Base-by-base conservation (phyloP, 495 filamentous ascomycete species). In the Penicillium samsonianum region DNA sequence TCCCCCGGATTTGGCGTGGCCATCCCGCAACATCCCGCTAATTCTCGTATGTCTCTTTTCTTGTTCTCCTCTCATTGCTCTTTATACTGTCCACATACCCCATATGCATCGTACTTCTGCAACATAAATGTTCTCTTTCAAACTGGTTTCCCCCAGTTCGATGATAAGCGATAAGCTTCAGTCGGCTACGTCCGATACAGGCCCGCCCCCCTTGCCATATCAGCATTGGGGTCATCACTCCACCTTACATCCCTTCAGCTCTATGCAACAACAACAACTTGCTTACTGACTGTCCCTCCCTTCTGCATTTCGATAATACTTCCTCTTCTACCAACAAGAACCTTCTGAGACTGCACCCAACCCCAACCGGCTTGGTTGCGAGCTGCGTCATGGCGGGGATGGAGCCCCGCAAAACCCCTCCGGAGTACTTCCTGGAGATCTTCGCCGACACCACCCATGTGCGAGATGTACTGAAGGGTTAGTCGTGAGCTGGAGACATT, bases 381-480 rank as follows among this genome's bases (percentile, higher is more conserved):
- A 45, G 60, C 63, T 59, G 64, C 61, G 51, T 53, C 62, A 61
- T 59, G 55, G 59, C 65, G 67, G 64, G 67, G 67, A 84, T 84
- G 81, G 81, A 84, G 63, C 79, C 78, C 72, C 80, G 79, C 68
- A 78, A 76, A 73, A 80, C 80, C 67, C 84, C 89, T 66, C 90
- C 89, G 63, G 88, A 92, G 71, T 92, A 91, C 76, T 86, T 88
- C 58, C 80, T 93, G 69, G 89, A 93, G 72, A 87, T 91, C 63
- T 90, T 92, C 70, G 87, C 89, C 57, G 90, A 92, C 70, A 88
- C 87, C 44, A 80, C 79, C 25, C 88, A 85, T 61, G 90, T 96
- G 62, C 89, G 89, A 67, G 94, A 98, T 72, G 86, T 98, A 20
- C 83, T 98, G 28, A 90, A 92, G 84, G 93, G 94, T 96, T 62